A percentile compares a stretch with the other conserved stretches of the same genome.
These are phyloP conservation scores for Rhizopogon vinicolor DNA, from an alignment of 768 basidiomycete species.

Conservation along the genomic window DNA sequence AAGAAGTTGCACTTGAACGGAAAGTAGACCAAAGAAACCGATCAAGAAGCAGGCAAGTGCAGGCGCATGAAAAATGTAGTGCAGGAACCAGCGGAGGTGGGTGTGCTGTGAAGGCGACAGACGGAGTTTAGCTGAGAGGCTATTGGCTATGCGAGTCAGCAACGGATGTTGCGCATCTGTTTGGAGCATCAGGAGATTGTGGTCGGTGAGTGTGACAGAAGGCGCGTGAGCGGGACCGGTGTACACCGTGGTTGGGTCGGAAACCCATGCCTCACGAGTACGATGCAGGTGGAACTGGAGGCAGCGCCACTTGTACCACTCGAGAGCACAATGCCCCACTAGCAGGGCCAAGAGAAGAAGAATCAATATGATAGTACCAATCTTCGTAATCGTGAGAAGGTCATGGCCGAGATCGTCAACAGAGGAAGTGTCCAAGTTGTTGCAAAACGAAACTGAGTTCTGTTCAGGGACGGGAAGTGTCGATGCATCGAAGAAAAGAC, in stretches of 20 bases:
- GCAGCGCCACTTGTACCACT: slow-evolving; percentile 86
- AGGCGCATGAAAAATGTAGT: slow-evolving; percentile 89
- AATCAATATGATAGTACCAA: slow-evolving; percentile 73
- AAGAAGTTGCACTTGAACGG: slow-evolving; percentile 81
- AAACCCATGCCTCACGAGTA: slow-evolving; percentile 72
- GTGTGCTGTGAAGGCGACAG: slow-evolving; percentile 60
- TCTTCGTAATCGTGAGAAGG: slow-evolving; percentile 74
- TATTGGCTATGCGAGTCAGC: slow-evolving; percentile 59
- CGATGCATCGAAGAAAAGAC: slow-evolving; percentile 67
- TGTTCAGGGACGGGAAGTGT: slow-evolving; percentile 73
- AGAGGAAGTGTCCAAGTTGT: slow-evolving; percentile 72
- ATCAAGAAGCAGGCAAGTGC: slow-evolving; percentile 90
- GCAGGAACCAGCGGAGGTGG: slow-evolving; percentile 81
- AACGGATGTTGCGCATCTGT: slow-evolving; percentile 69
- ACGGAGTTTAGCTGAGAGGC: slow-evolving; percentile 43
- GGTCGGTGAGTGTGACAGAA: slow-evolving; percentile 58
- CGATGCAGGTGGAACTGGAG: slow-evolving; percentile 60
- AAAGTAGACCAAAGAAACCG: slow-evolving; percentile 85
- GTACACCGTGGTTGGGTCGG: slow-evolving; percentile 63
- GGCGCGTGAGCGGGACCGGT: slow-evolving; percentile 33
- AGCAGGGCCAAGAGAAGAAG: slow-evolving; percentile 69
- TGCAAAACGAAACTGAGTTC: slow-evolving; percentile 71
- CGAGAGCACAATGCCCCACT: slow-evolving; percentile 67
- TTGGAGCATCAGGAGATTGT: slow-evolving; percentile 76
- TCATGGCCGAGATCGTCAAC: slow-evolving; percentile 82